Percentiles rank a stretch among this genome's conserved stretches.
Conservation (phyloP, 495 filamentous ascomycete genomes). For the Patellaria atrata region DNA sequence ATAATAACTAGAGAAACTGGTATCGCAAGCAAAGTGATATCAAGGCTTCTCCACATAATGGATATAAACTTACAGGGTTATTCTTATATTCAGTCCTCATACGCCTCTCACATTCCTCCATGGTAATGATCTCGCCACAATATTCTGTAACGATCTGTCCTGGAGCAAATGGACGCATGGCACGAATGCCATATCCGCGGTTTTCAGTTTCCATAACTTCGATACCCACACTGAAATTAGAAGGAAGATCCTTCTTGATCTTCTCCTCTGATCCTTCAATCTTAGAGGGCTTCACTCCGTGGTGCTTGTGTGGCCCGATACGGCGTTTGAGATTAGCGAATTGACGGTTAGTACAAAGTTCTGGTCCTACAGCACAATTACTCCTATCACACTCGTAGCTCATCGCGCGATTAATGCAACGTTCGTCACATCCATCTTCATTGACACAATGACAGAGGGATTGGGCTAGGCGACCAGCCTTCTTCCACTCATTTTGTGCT, state of each 20-base stretch:
- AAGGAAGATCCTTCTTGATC: conserved; percentile 3
- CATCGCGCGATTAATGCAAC: conserved; percentile 91
- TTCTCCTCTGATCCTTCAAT: conserved; percentile 25
- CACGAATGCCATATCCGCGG: conserved; percentile 81
- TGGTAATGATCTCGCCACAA: conserved; percentile 90
- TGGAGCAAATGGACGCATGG: conserved; percentile 72
- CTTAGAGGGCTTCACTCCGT: conserved; percentile 68
- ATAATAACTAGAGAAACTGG: too few species aligned
- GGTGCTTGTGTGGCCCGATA: conserved; percentile 43
- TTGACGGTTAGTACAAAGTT: conserved; percentile 67
- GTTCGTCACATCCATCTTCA: conserved; percentile 70
- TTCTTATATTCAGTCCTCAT: conserved; percentile 89
- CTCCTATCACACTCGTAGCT: conserved; percentile 87
- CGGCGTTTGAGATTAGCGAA: conserved; percentile 69
- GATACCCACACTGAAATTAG: conserved; percentile 74
- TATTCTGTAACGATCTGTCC: conserved; percentile 98
- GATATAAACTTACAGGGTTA: conserved; percentile 51
- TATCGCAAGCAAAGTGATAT: conserved; percentile 4
- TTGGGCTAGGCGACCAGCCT: conserved; percentile 54
- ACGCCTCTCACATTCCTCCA: conserved; percentile 77
- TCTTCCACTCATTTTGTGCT: conserved; percentile 72
- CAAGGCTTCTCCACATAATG: too few species aligned
- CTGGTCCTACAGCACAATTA: conserved; percentile 64
- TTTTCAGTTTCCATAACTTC: conserved; percentile 85
- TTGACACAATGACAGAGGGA: conserved; percentile 68